Evolutionary conservation across 1,284 basidiomycete genomes (phyloP), one percentile per base, ranked within the genome.

Genomic region (Cutaneotrichosporon cutaneum): DNA sequence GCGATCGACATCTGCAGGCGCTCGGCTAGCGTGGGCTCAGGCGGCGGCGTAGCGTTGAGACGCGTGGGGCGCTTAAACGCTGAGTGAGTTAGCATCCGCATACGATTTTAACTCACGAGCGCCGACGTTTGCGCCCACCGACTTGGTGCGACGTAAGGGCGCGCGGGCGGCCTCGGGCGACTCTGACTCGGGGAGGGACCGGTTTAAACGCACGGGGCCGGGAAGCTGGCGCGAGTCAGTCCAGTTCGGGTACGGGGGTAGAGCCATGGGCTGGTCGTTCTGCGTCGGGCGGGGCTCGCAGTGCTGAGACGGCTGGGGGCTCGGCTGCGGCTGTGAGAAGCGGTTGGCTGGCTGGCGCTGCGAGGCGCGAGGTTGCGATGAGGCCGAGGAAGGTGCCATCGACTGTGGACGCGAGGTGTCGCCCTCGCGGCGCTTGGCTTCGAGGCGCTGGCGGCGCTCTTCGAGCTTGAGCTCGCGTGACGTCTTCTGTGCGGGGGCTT

Each of bases 31-130:
- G 56, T 55, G 0, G 57, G 61, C 14, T 42, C 27, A 0, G 53
- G 57, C 2, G 61, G 61, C 2, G 57, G 61, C 21, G 61, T 58
- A 14, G 53, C 48, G 18, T 62, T 32, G 26, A 56, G 16, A 6
- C 61, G 61, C 0, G 57, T 55, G 5, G 61, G 61, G 2, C 16
- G 52, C 14, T 59, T 59, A 57, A 56, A 59, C 13, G 39, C 61
- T 55, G 57, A 7, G n/a, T 26, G 42, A 21, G 51, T 61, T 36
- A 48, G 55, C 14, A 9, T 2, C 7, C 4, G 18, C 22, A 8
- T 3, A 21, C 11, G 26, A 10, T 16, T 13, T 10, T 21, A 24
- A 58, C 50, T 39, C 21, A 58, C 57, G 56, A 21, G 47, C 47
- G 24, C 24, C 22, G 22, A 14, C 45, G 9, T 47, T 47, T 9